phyloP scores from a whole-genome alignment of 208 protist species.

The Trypanosoma cruzi region DNA sequence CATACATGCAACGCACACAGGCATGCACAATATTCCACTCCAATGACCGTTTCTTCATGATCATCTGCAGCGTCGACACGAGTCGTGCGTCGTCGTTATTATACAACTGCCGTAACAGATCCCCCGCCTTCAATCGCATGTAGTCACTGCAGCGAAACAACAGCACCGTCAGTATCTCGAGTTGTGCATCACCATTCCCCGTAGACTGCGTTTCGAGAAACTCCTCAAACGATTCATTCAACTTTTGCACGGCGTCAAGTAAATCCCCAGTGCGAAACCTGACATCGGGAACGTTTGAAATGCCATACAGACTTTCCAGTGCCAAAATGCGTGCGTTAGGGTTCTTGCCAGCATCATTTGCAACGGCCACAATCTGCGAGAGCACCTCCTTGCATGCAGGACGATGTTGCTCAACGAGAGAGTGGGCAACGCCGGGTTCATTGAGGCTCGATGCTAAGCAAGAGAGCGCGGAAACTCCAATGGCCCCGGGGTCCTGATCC shows the following conservation, averaged over 20 bases:
- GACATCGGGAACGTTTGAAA: constrained; percentile 64
- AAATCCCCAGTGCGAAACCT: constrained; percentile 61
- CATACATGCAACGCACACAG: constrained; percentile 77
- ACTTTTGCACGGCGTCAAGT: constrained; percentile 52
- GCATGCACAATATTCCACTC: constrained; percentile 82
- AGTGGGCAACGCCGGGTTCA: constrained; percentile 35
- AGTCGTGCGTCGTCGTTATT: constrained; percentile 51
- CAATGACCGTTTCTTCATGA: constrained; percentile 49
- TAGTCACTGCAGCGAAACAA: constrained; percentile 85
- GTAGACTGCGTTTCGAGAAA: constrained; percentile 52
- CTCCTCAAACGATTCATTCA: constrained; percentile 80
- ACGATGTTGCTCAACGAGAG: constrained; percentile 30
- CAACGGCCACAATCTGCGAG: constrained; percentile 41
- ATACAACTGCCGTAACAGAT: constrained; percentile 76
- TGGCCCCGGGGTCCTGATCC: constrained; percentile 44
- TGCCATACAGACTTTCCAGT: constrained; percentile 72
- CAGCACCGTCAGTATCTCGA: constrained; percentile 77
- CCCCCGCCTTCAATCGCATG: constrained; percentile 57
- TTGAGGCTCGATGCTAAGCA: constrained; percentile 47
- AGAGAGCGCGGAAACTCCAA: constrained; percentile 63
- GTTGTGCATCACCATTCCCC: constrained; percentile 32
- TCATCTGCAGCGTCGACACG: constrained; percentile 45
- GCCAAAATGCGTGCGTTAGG: constrained; percentile 53
- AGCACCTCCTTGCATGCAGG: constrained; percentile 37
- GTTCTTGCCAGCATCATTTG: constrained; percentile 71